Evolutionary conservation across 768 basidiomycete genomes (phyloP).

Genomic region (Mycena pura): DNA sequence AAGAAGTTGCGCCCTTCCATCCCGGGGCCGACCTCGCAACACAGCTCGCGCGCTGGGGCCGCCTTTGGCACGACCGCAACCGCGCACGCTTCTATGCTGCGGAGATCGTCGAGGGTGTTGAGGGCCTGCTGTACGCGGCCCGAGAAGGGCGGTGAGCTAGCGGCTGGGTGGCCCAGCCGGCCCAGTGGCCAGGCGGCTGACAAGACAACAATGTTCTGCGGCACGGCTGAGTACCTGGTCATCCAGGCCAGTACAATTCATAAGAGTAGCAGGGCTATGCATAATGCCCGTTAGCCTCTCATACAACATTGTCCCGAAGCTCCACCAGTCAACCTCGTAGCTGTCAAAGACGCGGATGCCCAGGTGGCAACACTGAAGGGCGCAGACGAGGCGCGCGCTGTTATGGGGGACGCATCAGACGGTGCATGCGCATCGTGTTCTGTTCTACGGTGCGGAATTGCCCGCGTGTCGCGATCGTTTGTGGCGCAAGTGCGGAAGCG

Average conservation of each 20-base stretch:
- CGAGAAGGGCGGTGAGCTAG: slow-evolving; percentile 58
- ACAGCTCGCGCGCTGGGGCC: slow-evolving; percentile 93
- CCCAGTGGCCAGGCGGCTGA: slow-evolving; percentile 54
- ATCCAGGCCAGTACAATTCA: too few species aligned
- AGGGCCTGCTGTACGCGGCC: slow-evolving; percentile 90
- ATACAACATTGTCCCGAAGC: slow-evolving; percentile 95
- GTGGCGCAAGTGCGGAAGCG: too few species aligned
- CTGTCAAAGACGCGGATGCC: too few species aligned
- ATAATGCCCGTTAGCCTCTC: slow-evolving; percentile 98
- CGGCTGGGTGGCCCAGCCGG: slow-evolving; percentile 62
- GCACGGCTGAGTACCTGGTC: slow-evolving; percentile 91
- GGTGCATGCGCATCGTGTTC: too few species aligned
- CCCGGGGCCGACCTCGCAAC: slow-evolving; percentile 97
- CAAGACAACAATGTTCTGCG: slow-evolving; percentile 87
- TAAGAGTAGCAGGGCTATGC: too few species aligned
- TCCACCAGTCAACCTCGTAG: slow-evolving; percentile 99
- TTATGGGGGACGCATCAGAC: too few species aligned
- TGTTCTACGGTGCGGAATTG: too few species aligned
- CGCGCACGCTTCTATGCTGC: slow-evolving; percentile 98
- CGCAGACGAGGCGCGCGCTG: too few species aligned
- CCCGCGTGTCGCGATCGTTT: too few species aligned
- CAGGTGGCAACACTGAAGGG: too few species aligned
- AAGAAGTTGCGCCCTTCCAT: slow-evolving; percentile 58
- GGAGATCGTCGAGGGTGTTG: slow-evolving; percentile 96
- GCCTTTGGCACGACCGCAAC: slow-evolving; percentile 88